Conservation (phyloP, 495 filamentous ascomycete genomes). For the Neurospora sp. region DNA sequence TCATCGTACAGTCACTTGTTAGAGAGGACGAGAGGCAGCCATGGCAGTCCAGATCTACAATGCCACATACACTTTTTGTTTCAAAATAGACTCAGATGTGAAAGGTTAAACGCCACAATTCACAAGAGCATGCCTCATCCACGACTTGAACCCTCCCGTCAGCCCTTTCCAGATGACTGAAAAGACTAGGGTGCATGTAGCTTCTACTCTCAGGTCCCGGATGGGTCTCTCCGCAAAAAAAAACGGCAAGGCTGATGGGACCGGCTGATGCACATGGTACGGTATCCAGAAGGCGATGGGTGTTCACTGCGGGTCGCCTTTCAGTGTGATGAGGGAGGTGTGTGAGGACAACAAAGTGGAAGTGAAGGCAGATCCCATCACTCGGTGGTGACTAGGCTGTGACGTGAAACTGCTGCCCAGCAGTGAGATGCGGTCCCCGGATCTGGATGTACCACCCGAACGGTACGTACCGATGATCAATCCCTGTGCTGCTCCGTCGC, state of each 20-base stretch:
- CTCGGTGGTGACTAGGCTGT: neutral
- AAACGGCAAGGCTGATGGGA: neutral
- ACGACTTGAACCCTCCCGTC: neutral
- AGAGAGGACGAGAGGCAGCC: neutral
- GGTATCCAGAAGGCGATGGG: neutral
- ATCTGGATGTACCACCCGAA: neutral
- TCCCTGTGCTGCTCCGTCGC: neutral
- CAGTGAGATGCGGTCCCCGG: neutral
- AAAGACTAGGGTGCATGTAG: neutral
- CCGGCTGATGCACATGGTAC: neutral
- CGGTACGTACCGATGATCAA: neutral
- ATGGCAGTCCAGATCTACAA: neutral
- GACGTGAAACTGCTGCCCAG: neutral
- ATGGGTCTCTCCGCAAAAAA: neutral
- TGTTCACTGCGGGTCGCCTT: neutral
- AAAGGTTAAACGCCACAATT: neutral
- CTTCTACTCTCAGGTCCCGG: neutral
- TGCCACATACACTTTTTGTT: neutral
- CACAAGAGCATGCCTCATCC: neutral
- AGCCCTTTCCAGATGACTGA: neutral
- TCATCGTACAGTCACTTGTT: neutral
- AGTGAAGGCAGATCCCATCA: neutral
- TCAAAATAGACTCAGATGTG: neutral
- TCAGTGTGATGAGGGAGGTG: neutral
- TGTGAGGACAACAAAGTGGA: neutral